These are phyloP conservation scores for Ilyonectria destructans DNA, from an alignment of 2,329 filamentous ascomycete genomes.

Conservation along the genomic window DNA sequence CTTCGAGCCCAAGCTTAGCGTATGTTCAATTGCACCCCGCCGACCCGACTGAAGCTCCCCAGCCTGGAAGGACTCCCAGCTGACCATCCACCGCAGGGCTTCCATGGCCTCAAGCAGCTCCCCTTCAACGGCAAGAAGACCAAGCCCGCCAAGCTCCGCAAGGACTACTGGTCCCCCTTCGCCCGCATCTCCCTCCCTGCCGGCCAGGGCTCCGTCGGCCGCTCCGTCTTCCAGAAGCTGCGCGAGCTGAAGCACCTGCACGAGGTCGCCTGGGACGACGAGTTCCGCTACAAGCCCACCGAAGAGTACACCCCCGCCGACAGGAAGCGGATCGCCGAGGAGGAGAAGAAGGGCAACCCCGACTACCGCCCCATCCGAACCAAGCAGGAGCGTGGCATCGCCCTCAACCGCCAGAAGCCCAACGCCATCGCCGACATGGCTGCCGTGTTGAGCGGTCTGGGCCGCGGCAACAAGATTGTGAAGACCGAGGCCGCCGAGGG, in stretches of 20 bases:
- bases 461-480: constrained; percentile 67
- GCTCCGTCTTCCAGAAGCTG: constrained; percentile 74
- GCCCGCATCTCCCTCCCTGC: constrained; percentile 72
- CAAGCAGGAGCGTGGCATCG: constrained; percentile 64
- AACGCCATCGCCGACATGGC: constrained; percentile 78
- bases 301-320: constrained; percentile 54
- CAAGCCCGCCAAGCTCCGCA: constrained; percentile 74
- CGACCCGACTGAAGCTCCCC: background rate
- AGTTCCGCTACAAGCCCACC: constrained; percentile 60
- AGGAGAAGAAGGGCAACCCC: constrained; percentile 50
- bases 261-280: constrained; percentile 73
- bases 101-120: constrained; percentile 69
- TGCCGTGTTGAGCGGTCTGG: constrained; percentile 67
- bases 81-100: constrained; percentile 48
- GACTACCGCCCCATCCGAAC: constrained; percentile 54
- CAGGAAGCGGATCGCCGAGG: constrained; percentile 53
- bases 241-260: constrained; percentile 76
- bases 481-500: constrained; percentile 41
- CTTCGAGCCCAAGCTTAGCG: constrained; percentile 62
- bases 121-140: constrained; percentile 80
- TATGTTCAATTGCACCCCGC: constrained; percentile 51
- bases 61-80: constrained; percentile 8
- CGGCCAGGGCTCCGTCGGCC: constrained; percentile 69
- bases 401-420: constrained; percentile 73
- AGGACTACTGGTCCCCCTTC: constrained; percentile 78